phyloP scores from a whole-genome alignment of 345 rosid genomes.

The Excoecaria cochinchinensis region DNA sequence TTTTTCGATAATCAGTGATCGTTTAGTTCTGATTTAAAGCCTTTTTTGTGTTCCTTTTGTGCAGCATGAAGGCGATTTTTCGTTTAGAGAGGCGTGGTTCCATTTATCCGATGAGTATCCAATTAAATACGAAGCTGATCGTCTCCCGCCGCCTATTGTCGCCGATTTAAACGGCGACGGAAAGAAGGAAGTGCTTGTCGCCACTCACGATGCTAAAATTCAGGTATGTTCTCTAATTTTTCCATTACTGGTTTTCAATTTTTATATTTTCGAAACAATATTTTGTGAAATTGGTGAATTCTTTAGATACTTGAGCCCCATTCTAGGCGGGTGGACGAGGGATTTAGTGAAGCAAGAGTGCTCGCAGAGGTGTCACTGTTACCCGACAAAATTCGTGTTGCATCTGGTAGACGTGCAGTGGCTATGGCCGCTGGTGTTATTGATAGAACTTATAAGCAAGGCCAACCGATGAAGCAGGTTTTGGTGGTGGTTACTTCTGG shows the following conservation, averaged over 20 bases:
- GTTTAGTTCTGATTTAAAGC: neutral
- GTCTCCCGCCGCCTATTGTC: constrained; percentile 87
- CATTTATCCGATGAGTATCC: constrained; percentile 83
- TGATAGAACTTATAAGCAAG: constrained; percentile 59
- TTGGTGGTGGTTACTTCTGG: constrained; percentile 95
- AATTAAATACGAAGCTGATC: constrained; percentile 82
- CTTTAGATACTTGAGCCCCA: constrained; percentile 85
- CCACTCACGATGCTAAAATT: constrained; percentile 91
- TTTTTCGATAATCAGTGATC: neutral
- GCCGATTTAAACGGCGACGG: constrained; percentile 98
- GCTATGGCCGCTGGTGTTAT: constrained; percentile 95
- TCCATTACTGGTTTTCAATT: neutral
- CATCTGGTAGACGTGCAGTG: constrained; percentile 82
- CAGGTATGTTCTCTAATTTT: constrained; percentile 45
- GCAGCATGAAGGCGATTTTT: constrained; percentile 97
- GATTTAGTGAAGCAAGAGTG: constrained; percentile 86
- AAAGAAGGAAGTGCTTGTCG: constrained; percentile 80
- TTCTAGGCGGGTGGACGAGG: constrained; percentile 76
- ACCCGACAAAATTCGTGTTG: constrained; percentile 86
- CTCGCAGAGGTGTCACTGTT: constrained; percentile 58
- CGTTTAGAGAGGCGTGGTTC: constrained; percentile 91
- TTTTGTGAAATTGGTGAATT: neutral
- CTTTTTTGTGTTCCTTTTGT: neutral
- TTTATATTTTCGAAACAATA: neutral
- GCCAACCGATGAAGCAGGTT: constrained; percentile 87